phyloP scores from a whole-genome alignment of 805 yeast genomes.

The Sugiyamaella marilandica region DNA sequence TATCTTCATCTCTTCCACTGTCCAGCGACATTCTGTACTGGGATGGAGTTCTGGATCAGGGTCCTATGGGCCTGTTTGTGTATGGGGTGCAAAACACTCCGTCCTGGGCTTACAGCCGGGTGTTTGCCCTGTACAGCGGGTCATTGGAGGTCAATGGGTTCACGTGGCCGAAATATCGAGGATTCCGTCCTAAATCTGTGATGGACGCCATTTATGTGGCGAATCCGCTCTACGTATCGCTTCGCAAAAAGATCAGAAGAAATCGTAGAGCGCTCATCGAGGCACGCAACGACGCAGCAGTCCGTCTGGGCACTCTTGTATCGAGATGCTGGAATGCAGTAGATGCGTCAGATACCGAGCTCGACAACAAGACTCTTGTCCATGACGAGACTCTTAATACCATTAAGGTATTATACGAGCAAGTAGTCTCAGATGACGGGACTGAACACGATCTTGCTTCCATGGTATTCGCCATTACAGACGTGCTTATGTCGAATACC shows the following conservation, averaged over 20 bases:
- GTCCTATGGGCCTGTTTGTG: slow-evolving; percentile 28
- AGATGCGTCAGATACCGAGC: neutral
- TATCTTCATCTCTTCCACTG: slow-evolving; percentile 41
- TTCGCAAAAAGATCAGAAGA: slow-evolving; percentile 1
- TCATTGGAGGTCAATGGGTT: neutral
- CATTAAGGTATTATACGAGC: neutral
- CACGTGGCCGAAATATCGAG: neutral
- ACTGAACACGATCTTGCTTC: neutral
- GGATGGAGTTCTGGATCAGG: slow-evolving; percentile 37
- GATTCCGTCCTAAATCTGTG: slow-evolving; percentile 5
- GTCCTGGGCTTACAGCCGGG: slow-evolving; percentile 4
- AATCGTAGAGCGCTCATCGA: slow-evolving; percentile 2
- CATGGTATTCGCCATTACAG: neutral
- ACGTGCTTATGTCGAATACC: neutral
- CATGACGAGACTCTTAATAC: neutral
- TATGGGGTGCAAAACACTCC: slow-evolving; percentile 40
- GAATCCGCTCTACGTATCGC: slow-evolving; percentile 8
- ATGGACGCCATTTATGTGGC: slow-evolving; percentile 10
- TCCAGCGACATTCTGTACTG: slow-evolving; percentile 45
- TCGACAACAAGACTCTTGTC: neutral
- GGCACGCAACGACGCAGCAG: slow-evolving; percentile 10
- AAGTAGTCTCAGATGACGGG: neutral
- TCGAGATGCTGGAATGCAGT: slow-evolving; percentile 5
- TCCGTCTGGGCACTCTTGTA: slow-evolving; percentile 17
- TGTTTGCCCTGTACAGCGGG: neutral